Evolutionary conservation across 2,329 filamentous ascomycete species (phyloP), one percentile per base, ranked within the genome.

Genomic region (Aspergillus sclerotialis): DNA sequence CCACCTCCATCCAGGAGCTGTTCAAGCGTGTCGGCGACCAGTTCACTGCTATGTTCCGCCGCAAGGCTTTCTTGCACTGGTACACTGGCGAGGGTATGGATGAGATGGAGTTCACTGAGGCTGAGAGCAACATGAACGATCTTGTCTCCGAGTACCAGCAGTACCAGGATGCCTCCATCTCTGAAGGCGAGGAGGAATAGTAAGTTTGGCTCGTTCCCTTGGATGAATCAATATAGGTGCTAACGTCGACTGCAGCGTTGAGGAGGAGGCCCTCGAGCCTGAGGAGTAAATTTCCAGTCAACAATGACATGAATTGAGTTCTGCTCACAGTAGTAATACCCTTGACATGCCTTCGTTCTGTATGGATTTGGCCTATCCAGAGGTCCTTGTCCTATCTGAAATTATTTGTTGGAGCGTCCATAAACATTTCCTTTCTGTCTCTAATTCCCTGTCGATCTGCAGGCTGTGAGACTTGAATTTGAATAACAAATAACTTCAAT

Each of bases 51-150:
- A 98, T 98, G 92, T 98, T 98, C 84, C 81, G 92, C 75, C 88
- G 92, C 74, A 98, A 96, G 85, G 92, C 92, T 82, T 98, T 98
- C 88, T 86, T 98, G 80, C 92, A 96, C 78, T 98, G 92, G 92
- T 98, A 98, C 76, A 98, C 92, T 80, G 89, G 89, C 64, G 92
- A 98, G 80, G 92, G 92, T 75, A 98, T 98, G 92, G 92, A 98
- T 73, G 92, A 98, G 83, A 96, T 98, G 92, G 92, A 98, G 76
- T 98, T 98, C 78, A 98, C 92, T 64, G 92, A 98, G 80, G 92
- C 92, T 56, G 92, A 98, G 82, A 94, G 86, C 73, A 98, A 98
- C 79, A 96, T 98, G 92, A 96, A 98, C 77, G 92, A 98, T 70
- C 76, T 98, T 64, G 90, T 98, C 59, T 94, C 88, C 44, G 92